phyloP scores from a whole-genome alignment of 106 monocot genomes.

The Platanthera zijinensis region DNA sequence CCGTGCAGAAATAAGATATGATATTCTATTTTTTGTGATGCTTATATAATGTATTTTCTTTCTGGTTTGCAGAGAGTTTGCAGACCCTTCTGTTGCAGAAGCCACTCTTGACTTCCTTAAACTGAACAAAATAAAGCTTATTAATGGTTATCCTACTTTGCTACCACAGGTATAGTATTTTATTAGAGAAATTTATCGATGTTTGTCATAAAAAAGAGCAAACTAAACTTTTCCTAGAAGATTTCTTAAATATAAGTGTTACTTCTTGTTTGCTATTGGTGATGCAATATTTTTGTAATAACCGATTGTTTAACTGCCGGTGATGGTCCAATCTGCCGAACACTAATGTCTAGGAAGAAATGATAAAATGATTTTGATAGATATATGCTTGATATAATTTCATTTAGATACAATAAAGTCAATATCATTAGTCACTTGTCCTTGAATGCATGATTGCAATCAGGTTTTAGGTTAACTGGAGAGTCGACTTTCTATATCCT shows the following conservation, averaged over 20 bases:
- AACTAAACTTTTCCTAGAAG: background rate
- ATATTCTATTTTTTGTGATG: background rate
- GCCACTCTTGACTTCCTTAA: constrained; percentile 74
- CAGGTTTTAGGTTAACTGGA: background rate
- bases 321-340: background rate
- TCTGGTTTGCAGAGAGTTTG: constrained; percentile 69
- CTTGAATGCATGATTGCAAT: background rate
- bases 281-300: background rate
- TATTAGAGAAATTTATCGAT: background rate
- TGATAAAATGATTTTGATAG: background rate
- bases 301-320: too few species aligned
- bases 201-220: background rate
- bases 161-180: constrained; percentile 62
- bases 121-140: constrained; percentile 57
- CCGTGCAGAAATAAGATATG: background rate
- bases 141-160: constrained; percentile 62
- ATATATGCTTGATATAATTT: background rate
- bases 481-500: background rate
- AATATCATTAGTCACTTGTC: background rate
- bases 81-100: constrained; percentile 77
- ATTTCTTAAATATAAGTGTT: background rate
- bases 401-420: background rate
- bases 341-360: background rate
- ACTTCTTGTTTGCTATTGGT: background rate
- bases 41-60: constrained; percentile 7